Evolutionary conservation across 768 basidiomycete species (phyloP).

Genomic region (Leccinum obscurum): DNA sequence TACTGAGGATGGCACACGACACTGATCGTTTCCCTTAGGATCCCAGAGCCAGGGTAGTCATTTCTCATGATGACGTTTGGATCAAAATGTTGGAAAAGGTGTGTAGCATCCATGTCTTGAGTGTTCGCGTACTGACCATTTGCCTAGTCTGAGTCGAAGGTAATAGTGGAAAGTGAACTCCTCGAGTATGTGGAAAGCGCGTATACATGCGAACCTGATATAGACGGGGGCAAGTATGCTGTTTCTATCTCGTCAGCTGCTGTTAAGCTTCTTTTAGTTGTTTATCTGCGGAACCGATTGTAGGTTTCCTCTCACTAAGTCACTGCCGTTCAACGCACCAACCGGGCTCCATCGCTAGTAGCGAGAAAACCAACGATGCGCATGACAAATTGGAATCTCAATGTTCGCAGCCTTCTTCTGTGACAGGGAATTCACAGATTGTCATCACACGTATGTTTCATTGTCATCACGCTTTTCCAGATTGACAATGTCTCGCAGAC

Average conservation of each 20-base stretch:
- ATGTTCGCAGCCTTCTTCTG: background rate
- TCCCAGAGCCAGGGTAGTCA: constrained; percentile 1
- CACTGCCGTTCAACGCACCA: background rate
- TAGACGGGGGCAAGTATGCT: background rate
- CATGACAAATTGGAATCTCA: background rate
- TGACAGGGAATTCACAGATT: background rate
- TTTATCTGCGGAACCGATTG: constrained; percentile 3
- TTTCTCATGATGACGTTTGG: constrained; percentile 15
- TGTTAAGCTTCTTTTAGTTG: background rate
- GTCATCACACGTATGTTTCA: constrained; percentile 7
- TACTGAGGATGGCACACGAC: too few species aligned
- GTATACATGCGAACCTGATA: too few species aligned
- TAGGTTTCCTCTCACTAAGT: background rate
- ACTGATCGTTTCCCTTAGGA: background rate
- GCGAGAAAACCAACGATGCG: too few species aligned
- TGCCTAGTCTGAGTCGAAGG: background rate
- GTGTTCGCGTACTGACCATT: background rate
- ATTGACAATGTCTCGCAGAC: constrained; percentile 1
- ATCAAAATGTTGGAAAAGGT: constrained; percentile 6
- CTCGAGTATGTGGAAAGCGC: background rate
- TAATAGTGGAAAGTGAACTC: background rate
- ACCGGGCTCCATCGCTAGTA: background rate
- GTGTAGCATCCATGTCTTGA: background rate
- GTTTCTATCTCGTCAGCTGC: background rate
- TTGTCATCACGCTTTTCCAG: background rate